phyloP scores from a whole-genome alignment of 2,329 filamentous ascomycete genomes.

The Cladosporium sp. region DNA sequence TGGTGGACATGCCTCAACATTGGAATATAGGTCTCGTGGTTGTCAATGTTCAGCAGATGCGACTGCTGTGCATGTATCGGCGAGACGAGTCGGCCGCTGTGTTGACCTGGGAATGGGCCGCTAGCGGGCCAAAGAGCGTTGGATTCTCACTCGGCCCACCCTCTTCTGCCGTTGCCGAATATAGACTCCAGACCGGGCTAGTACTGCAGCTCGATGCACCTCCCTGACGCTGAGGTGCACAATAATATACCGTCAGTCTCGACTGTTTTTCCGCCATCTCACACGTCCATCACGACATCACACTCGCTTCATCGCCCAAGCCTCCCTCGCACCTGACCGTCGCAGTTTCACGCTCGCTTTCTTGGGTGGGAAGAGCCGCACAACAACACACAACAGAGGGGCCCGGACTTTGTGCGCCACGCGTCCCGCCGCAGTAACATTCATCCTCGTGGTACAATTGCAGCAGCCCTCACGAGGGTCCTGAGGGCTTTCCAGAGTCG shows the following conservation, averaged over 20 bases:
- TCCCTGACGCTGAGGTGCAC: background rate
- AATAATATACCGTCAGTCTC: background rate
- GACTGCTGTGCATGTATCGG: background rate
- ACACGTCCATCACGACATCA: constrained; percentile 3
- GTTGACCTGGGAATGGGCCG: background rate
- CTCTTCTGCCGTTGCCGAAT: background rate
- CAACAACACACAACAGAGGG: background rate
- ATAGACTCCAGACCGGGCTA: background rate
- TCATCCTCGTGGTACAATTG: background rate
- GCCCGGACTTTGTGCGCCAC: background rate
- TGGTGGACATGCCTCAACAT: background rate
- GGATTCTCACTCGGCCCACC: background rate
- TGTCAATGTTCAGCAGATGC: background rate
- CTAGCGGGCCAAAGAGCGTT: background rate
- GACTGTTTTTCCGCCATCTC: background rate
- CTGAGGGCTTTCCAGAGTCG: background rate
- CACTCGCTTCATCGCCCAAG: background rate
- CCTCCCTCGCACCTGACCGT: background rate
- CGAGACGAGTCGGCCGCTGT: background rate
- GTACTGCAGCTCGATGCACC: background rate
- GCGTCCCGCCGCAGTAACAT: constrained; percentile 4
- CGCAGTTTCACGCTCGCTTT: background rate
- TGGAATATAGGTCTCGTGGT: background rate
- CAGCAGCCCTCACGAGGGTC: constrained; percentile 3
- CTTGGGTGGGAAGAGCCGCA: background rate